Base-by-base conservation (phyloP, 768 basidiomycete genomes). In the Mrakia gelida region DNA sequence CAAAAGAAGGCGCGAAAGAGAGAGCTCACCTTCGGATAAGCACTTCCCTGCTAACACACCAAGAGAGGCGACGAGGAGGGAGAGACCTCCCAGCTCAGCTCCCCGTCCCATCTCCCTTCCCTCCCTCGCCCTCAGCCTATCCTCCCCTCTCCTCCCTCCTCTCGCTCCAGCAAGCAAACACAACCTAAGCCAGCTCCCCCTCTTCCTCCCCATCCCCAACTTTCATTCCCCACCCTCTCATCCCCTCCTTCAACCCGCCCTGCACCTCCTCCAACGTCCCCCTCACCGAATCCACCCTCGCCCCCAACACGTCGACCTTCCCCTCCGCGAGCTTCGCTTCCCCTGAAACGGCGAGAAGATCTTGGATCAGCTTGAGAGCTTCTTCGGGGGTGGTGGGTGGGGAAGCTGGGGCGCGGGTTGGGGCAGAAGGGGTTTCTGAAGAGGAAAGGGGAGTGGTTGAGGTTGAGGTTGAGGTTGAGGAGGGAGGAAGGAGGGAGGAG, bases 241-340 rank as follows among this genome's bases (percentile, higher is more conserved):
- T 70, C 0, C 67, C 67, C 16, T 70, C 41, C 34, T 34, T 70
- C 18, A 70, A 38, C 34, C 34, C 67, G 18, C 38, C 3, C 67
- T 45, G 41, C 6, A 70, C 67, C 21, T 70, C 67, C 38, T 70
- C 67, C 34, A 70, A 30, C 38, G 18, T 70, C 10, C 38, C 67
- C 45, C 67, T 38, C 18, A 70, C 38, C 5, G 8, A 1, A 23
- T 70, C 67, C 15, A 70, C 67, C 41, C 67, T 18, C 38, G 45
- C 38, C 0, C 67, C 67, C 34, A 70, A 23, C 38, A 13, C 38
- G 1, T 70, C 67, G 34, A 70, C 67, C 38, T 70, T 70, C 0
- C 67, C 38, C 67, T 70, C 67, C 38, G 67, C 67, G 38, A 70
- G 34, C 26, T 70, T 70, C 11, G 67, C 67, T 23, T 70, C 67